A percentile compares a stretch with the other conserved stretches of the same genome.
Evolutionary conservation across 2,329 filamentous ascomycete species (phyloP).

Genomic region (Colletotrichum melonis): DNA sequence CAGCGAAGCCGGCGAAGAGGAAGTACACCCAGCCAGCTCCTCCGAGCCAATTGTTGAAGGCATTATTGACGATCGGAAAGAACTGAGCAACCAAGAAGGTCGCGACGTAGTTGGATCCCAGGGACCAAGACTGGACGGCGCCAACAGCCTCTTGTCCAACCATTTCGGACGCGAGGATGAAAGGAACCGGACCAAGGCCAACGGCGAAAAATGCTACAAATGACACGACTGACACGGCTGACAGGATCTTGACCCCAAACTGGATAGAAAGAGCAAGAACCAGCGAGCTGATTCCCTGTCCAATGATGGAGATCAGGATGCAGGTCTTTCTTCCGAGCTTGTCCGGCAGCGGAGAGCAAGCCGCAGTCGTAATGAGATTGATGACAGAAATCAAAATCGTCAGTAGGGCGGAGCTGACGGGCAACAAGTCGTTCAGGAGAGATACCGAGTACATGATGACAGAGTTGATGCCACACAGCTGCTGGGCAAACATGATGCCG

Average conservation of each 20-base stretch:
- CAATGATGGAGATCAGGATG: constrained; percentile 82
- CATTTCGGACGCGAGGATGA: constrained; percentile 91
- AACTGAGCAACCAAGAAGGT: constrained; percentile 96
- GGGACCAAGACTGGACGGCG: constrained; percentile 87
- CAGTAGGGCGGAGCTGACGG: constrained; percentile 82
- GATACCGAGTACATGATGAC: constrained; percentile 99
- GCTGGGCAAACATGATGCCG: constrained; percentile 92
- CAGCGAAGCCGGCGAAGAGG: constrained; percentile 84
- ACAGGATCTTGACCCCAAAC: constrained; percentile 77
- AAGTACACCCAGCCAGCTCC: constrained; percentile 89
- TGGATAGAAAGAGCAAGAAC: constrained; percentile 85
- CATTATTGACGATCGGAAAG: constrained; percentile 87
- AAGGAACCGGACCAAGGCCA: constrained; percentile 92
- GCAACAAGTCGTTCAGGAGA: constrained; percentile 83
- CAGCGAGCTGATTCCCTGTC: constrained; percentile 84
- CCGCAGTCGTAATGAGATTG: constrained; percentile 85
- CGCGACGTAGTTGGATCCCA: constrained; percentile 88
- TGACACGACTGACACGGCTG: constrained; percentile 81
- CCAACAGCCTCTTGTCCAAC: constrained; percentile 92
- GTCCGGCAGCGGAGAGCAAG: constrained; percentile 87
- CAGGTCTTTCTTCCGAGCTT: constrained; percentile 88
- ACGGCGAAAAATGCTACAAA: constrained; percentile 94
- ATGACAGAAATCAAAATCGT: constrained; percentile 89
- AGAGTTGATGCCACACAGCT: constrained; percentile 94
- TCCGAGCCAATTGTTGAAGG: constrained; percentile 71